Base-by-base conservation (phyloP, 2,329 filamentous ascomycete species). In the Trichoderma arundinaceum region DNA sequence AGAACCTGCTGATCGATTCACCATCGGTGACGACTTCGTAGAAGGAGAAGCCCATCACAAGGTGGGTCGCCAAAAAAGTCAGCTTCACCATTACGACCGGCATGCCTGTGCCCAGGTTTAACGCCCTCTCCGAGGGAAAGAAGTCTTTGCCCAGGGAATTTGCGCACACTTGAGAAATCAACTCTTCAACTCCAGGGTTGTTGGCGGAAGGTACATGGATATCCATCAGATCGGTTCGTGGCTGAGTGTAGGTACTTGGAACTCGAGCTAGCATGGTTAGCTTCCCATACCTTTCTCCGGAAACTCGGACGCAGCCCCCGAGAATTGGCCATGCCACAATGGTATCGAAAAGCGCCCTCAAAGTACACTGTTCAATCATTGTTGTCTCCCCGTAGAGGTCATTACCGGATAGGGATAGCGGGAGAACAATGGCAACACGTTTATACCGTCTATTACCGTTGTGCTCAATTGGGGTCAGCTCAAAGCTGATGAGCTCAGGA, bases 41-140 rank as follows among this genome's bases (percentile, higher is more conserved):
- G n/a, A 58, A 58, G 3, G 39, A 46, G 32, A 58, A 46, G 8
- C 54, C 54, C n/a, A 58, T 4, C n/a, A 58, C 41, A 17, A 46
- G n/a, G 3, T 0, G 17, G 15, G 0, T 2, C 1, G 7, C 3
- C 4, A 58, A 2, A 58, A 58, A 19, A n/a, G 41, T 17, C 5
- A 58, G 0, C 54, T 46, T 58, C 22, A 46, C 1, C 41, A 58
- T 35, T n/a, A 58, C 28, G 5, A 5, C 6, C 9, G 54, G 54
- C 38, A 58, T 13, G 4, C 54, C 54, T 19, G 28, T 8, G 9
- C 1, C 1, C 10, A 46, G 39, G 6, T 3, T 19, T n/a, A 44
- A 33, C 3, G 13, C 35, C 6, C 28, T 19, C 2, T 17, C 41
- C 13, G 52, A 41, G 22, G 41, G 54, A 35, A 58, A 58, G 54